Evolutionary conservation across 2,329 filamentous ascomycete species (phyloP).

Genomic region (Arthrobotrys sphaeroides): DNA sequence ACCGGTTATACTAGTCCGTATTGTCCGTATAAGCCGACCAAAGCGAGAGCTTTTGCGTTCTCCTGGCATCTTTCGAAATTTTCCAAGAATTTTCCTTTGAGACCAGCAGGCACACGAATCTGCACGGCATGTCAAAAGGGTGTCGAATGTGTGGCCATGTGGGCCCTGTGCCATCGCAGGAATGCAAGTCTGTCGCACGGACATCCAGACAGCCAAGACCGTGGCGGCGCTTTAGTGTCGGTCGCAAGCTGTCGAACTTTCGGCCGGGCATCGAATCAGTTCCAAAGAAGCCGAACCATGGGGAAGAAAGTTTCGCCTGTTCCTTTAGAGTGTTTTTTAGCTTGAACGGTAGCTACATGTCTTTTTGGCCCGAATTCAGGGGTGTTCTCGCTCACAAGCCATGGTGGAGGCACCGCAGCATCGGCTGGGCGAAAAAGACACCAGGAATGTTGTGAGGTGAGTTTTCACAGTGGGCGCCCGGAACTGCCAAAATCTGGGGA

Average conservation of each 20-base stretch:
- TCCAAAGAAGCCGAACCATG: background rate
- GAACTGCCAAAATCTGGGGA: conserved; percentile 45
- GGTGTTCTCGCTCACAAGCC: too few species aligned
- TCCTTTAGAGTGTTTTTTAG: background rate
- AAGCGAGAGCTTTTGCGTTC: background rate
- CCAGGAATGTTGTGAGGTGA: too few species aligned
- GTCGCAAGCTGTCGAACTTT: conserved; percentile 19
- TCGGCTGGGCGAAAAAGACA: too few species aligned
- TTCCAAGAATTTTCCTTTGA: background rate
- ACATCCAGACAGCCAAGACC: conserved; percentile 16
- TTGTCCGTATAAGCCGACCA: background rate
- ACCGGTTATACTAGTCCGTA: background rate
- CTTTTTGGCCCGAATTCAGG: conserved; percentile 20
- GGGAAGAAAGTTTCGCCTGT: conserved; percentile 9
- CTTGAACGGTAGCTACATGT: too few species aligned
- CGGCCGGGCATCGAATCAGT: conserved; percentile 13
- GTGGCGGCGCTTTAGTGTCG: conserved; percentile 26
- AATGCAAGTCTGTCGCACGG: conserved; percentile 40
- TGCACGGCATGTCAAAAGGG: background rate
- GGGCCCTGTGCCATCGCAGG: conserved; percentile 19
- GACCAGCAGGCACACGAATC: background rate
- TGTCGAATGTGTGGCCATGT: background rate
- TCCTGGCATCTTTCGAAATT: background rate
- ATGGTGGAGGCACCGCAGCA: too few species aligned
- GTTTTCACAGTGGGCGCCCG: too few species aligned